A percentile compares a stretch with the other conserved stretches of the same genome.
Conservation (phyloP, 768 basidiomycete genomes). For the Termitomyces sp. region DNA sequence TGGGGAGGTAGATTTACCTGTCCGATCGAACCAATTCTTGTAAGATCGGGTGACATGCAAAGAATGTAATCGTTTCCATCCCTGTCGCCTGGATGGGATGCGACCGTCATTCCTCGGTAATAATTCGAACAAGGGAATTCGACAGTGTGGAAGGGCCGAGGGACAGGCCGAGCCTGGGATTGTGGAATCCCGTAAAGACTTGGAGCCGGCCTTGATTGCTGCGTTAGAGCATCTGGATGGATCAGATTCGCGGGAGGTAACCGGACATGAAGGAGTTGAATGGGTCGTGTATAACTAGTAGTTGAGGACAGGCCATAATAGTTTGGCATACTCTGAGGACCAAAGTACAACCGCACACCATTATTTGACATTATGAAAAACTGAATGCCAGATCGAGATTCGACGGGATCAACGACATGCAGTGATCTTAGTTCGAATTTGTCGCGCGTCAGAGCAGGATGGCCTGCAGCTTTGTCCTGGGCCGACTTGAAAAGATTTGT, state of each 20-base stretch:
- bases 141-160: constrained; percentile 58
- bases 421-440: constrained; percentile 68
- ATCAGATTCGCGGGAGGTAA: constrained; percentile 72
- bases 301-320: constrained; percentile 41
- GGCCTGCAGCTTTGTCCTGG: constrained; percentile 78
- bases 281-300: constrained; percentile 30
- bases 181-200: constrained; percentile 49
- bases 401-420: constrained; percentile 62
- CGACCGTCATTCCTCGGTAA: constrained; percentile 61
- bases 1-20: constrained; percentile 51
- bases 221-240: constrained; percentile 69
- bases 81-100: constrained; percentile 70
- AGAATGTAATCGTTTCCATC: constrained; percentile 74
- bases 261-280: constrained; percentile 77
- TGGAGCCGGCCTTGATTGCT: constrained; percentile 42
- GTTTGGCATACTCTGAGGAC: constrained; percentile 45
- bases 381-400: constrained; percentile 68
- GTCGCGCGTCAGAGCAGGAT: constrained; percentile 66
- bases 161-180: constrained; percentile 38
- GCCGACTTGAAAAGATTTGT: constrained; percentile 71
- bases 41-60: constrained; percentile 73
- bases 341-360: constrained; percentile 84
- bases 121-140: constrained; percentile 63
- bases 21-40: constrained; percentile 66
- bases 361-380: constrained; percentile 80